These are phyloP conservation scores for Zygosaccharomyces bisporus DNA, from an alignment of 805 yeast species.

Conservation along the genomic window DNA sequence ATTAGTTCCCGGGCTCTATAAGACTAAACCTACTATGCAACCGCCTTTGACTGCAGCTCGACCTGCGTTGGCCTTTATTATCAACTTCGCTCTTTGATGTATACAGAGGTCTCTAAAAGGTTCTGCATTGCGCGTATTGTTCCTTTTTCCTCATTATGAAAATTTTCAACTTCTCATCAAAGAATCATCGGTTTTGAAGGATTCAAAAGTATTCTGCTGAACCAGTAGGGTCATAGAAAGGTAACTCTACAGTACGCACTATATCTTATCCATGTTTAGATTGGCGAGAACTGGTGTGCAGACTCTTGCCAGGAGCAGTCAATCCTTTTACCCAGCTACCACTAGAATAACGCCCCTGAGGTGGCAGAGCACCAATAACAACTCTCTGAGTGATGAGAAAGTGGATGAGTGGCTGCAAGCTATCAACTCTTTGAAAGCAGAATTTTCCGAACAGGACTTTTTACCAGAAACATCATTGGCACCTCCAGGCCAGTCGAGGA, in stretches of 20 bases:
- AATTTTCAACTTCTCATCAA: not conserved
- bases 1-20: not conserved
- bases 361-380: slow-evolving; percentile 10
- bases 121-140: slow-evolving; percentile 3
- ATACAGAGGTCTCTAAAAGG: not conserved
- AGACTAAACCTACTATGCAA: not conserved
- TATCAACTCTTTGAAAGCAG: slow-evolving; percentile 37
- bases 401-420: slow-evolving; percentile 43
- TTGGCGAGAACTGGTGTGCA: slow-evolving; percentile 3
- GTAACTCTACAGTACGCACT: too few species aligned
- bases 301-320: slow-evolving; percentile 1
- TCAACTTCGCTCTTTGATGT: not conserved
- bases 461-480: slow-evolving; percentile 41
- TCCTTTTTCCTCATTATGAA: slow-evolving; percentile 1
- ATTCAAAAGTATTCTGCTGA: not conserved
- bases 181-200: not conserved
- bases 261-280: slow-evolving; percentile 1
- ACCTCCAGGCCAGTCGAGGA: slow-evolving; percentile 38
- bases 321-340: not conserved
- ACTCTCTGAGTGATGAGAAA: slow-evolving; percentile 30
- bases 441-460: slow-evolving; percentile 38
- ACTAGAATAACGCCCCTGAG: slow-evolving; percentile 7
- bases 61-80: not conserved
- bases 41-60: not conserved
- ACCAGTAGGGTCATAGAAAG: not conserved